phyloP scores from a whole-genome alignment of 75 land plant genomes.

The Cupressus sempervirens region DNA sequence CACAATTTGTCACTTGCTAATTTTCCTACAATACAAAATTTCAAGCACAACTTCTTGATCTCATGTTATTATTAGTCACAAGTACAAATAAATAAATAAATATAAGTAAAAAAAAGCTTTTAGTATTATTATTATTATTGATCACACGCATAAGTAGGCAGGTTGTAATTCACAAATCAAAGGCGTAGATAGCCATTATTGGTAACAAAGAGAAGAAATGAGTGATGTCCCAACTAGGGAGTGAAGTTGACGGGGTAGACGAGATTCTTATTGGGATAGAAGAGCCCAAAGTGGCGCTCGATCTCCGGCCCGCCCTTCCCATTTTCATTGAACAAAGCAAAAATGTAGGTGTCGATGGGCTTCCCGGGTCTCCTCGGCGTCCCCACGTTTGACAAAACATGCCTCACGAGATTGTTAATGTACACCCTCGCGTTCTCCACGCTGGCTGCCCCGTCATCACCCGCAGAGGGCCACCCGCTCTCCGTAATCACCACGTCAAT shows the following conservation, averaged over 20 bases:
- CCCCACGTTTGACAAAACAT: constrained; percentile 51
- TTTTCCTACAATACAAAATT: too few species aligned
- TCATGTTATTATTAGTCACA: too few species aligned
- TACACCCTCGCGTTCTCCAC: constrained; percentile 44
- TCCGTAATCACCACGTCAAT: constrained; percentile 62
- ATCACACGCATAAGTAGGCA: too few species aligned
- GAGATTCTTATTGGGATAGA: constrained; percentile 55
- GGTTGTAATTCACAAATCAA: too few species aligned
- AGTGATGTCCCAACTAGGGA: not conserved
- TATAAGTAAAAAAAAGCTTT: too few species aligned
- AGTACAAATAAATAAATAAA: too few species aligned
- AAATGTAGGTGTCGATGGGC: constrained; percentile 67
- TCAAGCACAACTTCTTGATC: too few species aligned
- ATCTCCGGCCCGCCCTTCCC: constrained; percentile 47
- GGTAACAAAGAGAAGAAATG: not conserved
- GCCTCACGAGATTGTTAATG: constrained; percentile 61
- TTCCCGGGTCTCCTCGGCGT: constrained; percentile 68
- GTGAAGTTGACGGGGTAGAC: constrained; percentile 59
- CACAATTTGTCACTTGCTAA: too few species aligned
- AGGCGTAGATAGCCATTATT: too few species aligned
- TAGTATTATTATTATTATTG: too few species aligned
- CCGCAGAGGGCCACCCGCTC: constrained; percentile 81
- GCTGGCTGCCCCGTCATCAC: constrained; percentile 32
- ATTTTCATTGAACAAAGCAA: constrained; percentile 72
- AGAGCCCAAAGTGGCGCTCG: constrained; percentile 72